Percentiles rank a stretch among this genome's conserved stretches.
phyloP scores from a whole-genome alignment of 371 early-diverging fungal genomes.

The Rhizomucor miehei region DNA sequence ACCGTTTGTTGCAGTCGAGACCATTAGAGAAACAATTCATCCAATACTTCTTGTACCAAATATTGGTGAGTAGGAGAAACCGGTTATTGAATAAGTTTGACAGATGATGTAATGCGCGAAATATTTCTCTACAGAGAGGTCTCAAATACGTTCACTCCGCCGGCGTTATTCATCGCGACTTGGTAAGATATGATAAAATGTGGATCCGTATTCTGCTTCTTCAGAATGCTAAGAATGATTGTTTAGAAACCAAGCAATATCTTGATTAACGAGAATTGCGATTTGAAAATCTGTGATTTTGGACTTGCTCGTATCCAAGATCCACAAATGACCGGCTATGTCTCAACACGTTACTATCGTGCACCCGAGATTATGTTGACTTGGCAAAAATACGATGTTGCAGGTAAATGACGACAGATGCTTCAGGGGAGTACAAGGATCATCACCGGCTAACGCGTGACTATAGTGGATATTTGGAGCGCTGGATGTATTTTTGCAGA shows the following conservation, averaged over 20 bases:
- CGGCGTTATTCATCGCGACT: slow-evolving; percentile 93
- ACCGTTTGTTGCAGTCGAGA: slow-evolving; percentile 83
- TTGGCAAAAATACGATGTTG: slow-evolving; percentile 96
- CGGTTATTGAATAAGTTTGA: background rate
- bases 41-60: slow-evolving; percentile 95
- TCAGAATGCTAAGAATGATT: background rate
- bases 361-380: slow-evolving; percentile 99
- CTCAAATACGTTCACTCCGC: slow-evolving; percentile 93
- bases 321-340: slow-evolving; percentile 95
- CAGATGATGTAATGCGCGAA: background rate
- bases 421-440: background rate
- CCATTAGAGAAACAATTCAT: slow-evolving; percentile 92
- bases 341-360: slow-evolving; percentile 97
- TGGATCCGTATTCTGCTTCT: background rate
- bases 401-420: slow-evolving; percentile 47
- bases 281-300: slow-evolving; percentile 97
- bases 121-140: slow-evolving; percentile 56
- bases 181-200: slow-evolving; percentile 48
- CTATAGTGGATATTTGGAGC: slow-evolving; percentile 98
- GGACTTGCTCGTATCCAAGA: slow-evolving; percentile 93
- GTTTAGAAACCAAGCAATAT: slow-evolving; percentile 92
- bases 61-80: slow-evolving; percentile 62
- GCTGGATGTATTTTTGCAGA: slow-evolving; percentile 99
- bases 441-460: background rate
- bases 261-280: slow-evolving; percentile 94